Conservation (phyloP, 2,329 filamentous ascomycete genomes). For the Raffaelea ambrosiae region DNA sequence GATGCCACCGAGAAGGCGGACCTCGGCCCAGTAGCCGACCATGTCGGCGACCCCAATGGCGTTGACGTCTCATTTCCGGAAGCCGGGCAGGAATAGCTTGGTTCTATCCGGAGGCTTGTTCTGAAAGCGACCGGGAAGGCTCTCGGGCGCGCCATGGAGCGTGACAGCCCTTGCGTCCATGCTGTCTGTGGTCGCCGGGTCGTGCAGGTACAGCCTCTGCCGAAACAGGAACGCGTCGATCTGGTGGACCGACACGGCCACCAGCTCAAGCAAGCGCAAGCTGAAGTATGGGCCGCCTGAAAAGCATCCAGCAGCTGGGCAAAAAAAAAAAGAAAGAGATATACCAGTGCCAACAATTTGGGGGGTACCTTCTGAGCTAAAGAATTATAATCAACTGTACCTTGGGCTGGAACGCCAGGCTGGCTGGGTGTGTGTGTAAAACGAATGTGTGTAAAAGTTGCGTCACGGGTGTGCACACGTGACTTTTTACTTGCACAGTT, state of each 20-base stretch:
- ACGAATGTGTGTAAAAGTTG: no score
- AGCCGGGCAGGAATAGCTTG: background rate
- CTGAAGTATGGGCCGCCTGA: background rate
- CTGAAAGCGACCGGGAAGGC: background rate
- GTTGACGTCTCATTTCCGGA: slow-evolving; percentile 1
- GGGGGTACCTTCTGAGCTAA: no score
- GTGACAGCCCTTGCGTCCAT: background rate
- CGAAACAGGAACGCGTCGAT: background rate
- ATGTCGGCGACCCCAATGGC: slow-evolving; percentile 12
- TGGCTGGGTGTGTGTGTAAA: no score
- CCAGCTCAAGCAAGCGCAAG: background rate
- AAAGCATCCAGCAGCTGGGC: background rate
- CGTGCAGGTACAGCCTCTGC: background rate
- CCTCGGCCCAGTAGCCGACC: slow-evolving; percentile 20
- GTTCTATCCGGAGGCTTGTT: background rate
- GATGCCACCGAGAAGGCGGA: slow-evolving; percentile 20
- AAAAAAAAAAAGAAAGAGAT: no score
- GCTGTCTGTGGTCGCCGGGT: background rate
- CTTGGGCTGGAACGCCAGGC: no score
- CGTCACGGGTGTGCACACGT: no score
- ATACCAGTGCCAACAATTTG: no score
- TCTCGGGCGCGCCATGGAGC: background rate
- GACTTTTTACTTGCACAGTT: no score
- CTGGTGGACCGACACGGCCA: slow-evolving; percentile 1
- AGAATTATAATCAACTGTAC: no score